Evolutionary conservation across 495 filamentous ascomycete species (phyloP), one percentile per base, ranked within the genome.

Genomic region (Podospora bellae-mahoneyi): DNA sequence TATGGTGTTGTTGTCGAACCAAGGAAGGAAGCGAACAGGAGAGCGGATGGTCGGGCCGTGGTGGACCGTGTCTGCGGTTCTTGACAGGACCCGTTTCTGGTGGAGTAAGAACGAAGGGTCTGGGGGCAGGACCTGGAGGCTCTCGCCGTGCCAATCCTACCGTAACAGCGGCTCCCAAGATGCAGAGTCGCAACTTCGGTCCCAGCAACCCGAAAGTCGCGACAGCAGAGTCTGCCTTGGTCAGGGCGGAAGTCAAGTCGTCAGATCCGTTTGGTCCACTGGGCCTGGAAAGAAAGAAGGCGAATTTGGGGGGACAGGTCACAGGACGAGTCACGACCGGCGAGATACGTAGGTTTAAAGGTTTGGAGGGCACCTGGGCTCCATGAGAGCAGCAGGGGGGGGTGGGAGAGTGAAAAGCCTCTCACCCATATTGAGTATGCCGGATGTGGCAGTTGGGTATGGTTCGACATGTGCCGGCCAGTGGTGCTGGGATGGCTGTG

Each of bases 171-270:
- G 39, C 39, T 68, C 69, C 64, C 68, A 56, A 70, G 69, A 68
- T 65, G 55, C 67, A 76, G 66, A 70, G 71, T 71, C 68, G 70
- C 73, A 75, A 70, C 63, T 66, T 75, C 68, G 68, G 72, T 67
- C 68, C 70, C 68, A 67, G 69, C 68, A 57, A 69, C 67, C 71
- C 66, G 62, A 68, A 55, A 66, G 60, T 58, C 55, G n/a, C 26
- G 10, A 26, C 55, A 58, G 55, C 39, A 48, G 9, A 48, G 39
- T 48, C 39, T 48, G 39, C 39, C 64, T 64, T 69, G 68, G 64
- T 62, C 66, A 72, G 72, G 64, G 30, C 48, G 57, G 62, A 59
- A 66, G 54, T 58, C 55, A 26, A 58, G 64, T 10, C 26, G 64
- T 56, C 64, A 57, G 64, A 62, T 59, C 53, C 23, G 19, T 10